phyloP scores from a whole-genome alignment of 305 asterid genomes.

The Fraxinus baroniana region DNA sequence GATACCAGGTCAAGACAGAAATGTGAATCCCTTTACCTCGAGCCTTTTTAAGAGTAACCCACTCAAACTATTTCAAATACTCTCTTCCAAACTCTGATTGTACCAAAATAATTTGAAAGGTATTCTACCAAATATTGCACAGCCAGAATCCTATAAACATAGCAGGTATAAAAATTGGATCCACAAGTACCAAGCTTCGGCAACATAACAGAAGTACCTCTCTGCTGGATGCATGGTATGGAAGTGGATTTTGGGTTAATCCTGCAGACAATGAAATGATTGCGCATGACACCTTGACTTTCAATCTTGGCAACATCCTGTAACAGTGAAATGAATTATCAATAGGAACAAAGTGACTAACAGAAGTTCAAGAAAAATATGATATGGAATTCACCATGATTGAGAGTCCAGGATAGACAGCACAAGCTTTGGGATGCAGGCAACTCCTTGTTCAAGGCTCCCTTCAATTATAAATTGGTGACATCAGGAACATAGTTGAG shows the following conservation, averaged over 20 bases:
- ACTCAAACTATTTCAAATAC: constrained; percentile 13
- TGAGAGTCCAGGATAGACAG: constrained; percentile 58
- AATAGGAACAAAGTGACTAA: constrained; percentile 22
- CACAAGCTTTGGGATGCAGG: constrained; percentile 41
- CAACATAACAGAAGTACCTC: constrained; percentile 47
- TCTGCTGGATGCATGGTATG: constrained; percentile 31
- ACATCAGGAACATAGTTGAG: constrained; percentile 25
- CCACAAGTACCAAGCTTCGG: background rate
- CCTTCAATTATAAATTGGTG: constrained; percentile 45
- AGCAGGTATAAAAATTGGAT: background rate
- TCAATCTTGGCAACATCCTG: constrained; percentile 64
- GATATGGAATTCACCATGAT: constrained; percentile 53
- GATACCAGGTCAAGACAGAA: background rate
- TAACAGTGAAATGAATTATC: constrained; percentile 28
- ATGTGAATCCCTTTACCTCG: background rate
- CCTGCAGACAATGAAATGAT: constrained; percentile 52
- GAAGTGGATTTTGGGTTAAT: constrained; percentile 52
- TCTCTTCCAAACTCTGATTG: background rate
- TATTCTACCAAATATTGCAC: background rate
- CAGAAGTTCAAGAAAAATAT: constrained; percentile 23
- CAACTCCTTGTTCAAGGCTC: constrained; percentile 50
- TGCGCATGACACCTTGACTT: constrained; percentile 54
- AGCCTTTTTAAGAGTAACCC: background rate
- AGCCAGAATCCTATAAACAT: background rate
- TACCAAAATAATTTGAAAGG: background rate